phyloP scores from a whole-genome alignment of 2,329 filamentous ascomycete genomes.

The Arthrobotrys sinensis region DNA sequence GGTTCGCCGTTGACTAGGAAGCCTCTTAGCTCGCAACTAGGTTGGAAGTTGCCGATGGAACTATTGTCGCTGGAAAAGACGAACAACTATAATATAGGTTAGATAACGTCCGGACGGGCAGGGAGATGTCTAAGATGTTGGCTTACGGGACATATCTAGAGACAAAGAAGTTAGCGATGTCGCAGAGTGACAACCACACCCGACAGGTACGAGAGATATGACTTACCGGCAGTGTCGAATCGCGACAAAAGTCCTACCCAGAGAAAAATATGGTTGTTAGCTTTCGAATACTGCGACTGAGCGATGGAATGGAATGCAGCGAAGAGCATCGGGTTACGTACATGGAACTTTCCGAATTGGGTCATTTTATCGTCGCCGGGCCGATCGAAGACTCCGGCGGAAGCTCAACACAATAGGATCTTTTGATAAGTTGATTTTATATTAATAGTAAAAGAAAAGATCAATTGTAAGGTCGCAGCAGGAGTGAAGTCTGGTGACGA shows the following conservation, averaged over 20 bases:
- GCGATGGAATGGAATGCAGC: slow-evolving; percentile 23
- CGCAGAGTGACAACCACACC: not conserved
- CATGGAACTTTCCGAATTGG: slow-evolving; percentile 75
- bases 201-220: not conserved
- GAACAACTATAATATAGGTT: slow-evolving; percentile 21
- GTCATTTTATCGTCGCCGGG: slow-evolving; percentile 64
- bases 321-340: slow-evolving; percentile 66
- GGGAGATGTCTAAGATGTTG: slow-evolving; percentile 17
- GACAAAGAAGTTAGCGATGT: slow-evolving; percentile 17
- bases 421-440: not conserved
- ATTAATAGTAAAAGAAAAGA: not conserved
- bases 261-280: slow-evolving; percentile 60
- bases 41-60: slow-evolving; percentile 47
- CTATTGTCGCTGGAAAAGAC: slow-evolving; percentile 16
- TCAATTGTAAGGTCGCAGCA: slow-evolving; percentile 12
- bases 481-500: not conserved
- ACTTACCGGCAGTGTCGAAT: slow-evolving; percentile 74
- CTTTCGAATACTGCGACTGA: slow-evolving; percentile 2
- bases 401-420: slow-evolving; percentile 13
- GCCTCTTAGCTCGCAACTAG: slow-evolving; percentile 55
- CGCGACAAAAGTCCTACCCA: slow-evolving; percentile 82
- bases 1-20: slow-evolving; percentile 70
- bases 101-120: slow-evolving; percentile 6
- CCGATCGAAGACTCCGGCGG: slow-evolving; percentile 28
- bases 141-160: slow-evolving; percentile 52